These are phyloP conservation scores for Claviceps sp. DNA, from an alignment of 2,329 filamentous ascomycete species.

Conservation along the genomic window DNA sequence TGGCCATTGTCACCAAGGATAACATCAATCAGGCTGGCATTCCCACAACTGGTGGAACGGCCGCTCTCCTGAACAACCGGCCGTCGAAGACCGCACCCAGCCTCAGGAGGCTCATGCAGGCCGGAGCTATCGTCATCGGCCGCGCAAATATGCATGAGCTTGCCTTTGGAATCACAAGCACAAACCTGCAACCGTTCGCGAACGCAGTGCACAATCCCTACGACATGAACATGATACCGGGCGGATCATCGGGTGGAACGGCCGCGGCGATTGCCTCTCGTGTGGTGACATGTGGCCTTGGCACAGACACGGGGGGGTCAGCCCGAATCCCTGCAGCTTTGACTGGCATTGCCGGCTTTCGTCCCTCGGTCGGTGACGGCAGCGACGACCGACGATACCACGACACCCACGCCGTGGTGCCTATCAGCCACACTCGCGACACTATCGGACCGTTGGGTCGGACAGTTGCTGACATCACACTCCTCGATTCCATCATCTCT, in stretches of 20 bases:
- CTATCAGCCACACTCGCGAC: slow-evolving; percentile 51
- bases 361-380: slow-evolving; percentile 9
- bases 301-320: slow-evolving; percentile 12
- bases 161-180: slow-evolving; percentile 10
- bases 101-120: slow-evolving; percentile 10
- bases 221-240: slow-evolving; percentile 7
- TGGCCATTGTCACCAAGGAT: slow-evolving; percentile 12
- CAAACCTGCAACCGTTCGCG: slow-evolving; percentile 8
- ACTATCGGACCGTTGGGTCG: slow-evolving; percentile 52
- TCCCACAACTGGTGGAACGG: slow-evolving; percentile 8
- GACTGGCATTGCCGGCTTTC: slow-evolving; percentile 10
- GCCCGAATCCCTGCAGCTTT: slow-evolving; percentile 10
- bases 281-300: slow-evolving; percentile 10
- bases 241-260: slow-evolving; percentile 11
- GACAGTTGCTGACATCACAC: slow-evolving; percentile 51
- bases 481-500: slow-evolving; percentile 49
- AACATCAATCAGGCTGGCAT: slow-evolving; percentile 10
- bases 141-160: slow-evolving; percentile 38
- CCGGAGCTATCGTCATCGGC: slow-evolving; percentile 23
- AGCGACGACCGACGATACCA: slow-evolving; percentile 7
- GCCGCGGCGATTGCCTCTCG: slow-evolving; percentile 10
- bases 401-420: slow-evolving; percentile 35
- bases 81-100: slow-evolving; percentile 8
- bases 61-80: slow-evolving; percentile 4
- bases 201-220: slow-evolving; percentile 9